These are phyloP conservation scores for Candida adriatica DNA, from an alignment of 805 yeast genomes.

Conservation along the genomic window DNA sequence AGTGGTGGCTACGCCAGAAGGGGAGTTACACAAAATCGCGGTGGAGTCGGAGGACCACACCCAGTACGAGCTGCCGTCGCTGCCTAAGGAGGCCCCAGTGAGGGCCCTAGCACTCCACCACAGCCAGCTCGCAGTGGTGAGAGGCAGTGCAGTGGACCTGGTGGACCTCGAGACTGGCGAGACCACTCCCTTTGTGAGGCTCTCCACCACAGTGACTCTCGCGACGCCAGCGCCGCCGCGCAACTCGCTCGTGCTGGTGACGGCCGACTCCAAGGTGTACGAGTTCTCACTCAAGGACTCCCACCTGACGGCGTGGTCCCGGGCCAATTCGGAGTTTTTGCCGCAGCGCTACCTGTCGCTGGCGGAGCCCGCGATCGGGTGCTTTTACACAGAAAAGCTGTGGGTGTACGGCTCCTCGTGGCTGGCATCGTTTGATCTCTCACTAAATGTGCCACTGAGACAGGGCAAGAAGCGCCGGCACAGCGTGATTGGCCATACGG, in stretches of 20 bases:
- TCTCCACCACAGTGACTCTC: constrained; percentile 55
- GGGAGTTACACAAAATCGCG: constrained; percentile 44
- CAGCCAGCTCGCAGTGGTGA: constrained; percentile 46
- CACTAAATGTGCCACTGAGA: constrained; percentile 44
- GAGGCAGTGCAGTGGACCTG: constrained; percentile 52
- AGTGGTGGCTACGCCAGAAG: constrained; percentile 50
- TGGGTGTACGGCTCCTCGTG: constrained; percentile 91
- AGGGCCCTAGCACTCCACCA: constrained; percentile 41
- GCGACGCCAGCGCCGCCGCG: constrained; percentile 42
- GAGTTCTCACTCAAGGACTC: constrained; percentile 48
- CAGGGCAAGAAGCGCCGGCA: constrained; percentile 31
- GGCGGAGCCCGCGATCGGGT: constrained; percentile 67
- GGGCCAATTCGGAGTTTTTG: constrained; percentile 62
- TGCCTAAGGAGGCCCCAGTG: constrained; percentile 44
- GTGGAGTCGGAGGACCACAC: constrained; percentile 28
- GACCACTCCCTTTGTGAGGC: constrained; percentile 44
- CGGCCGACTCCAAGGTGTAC: constrained; percentile 67
- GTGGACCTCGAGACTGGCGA: constrained; percentile 27
- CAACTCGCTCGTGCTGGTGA: constrained; percentile 52
- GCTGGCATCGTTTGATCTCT: constrained; percentile 68
- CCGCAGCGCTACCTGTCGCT: constrained; percentile 56
- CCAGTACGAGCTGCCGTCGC: constrained; percentile 33
- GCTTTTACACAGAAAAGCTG: constrained; percentile 44
- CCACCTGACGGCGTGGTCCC: constrained; percentile 70
- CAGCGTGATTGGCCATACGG: constrained; percentile 32